Percentiles rank a stretch among this genome's conserved stretches.
These are phyloP conservation scores for Paspalum vaginatum DNA, from an alignment of 176 grass and related monocot species.

Conservation along the genomic window DNA sequence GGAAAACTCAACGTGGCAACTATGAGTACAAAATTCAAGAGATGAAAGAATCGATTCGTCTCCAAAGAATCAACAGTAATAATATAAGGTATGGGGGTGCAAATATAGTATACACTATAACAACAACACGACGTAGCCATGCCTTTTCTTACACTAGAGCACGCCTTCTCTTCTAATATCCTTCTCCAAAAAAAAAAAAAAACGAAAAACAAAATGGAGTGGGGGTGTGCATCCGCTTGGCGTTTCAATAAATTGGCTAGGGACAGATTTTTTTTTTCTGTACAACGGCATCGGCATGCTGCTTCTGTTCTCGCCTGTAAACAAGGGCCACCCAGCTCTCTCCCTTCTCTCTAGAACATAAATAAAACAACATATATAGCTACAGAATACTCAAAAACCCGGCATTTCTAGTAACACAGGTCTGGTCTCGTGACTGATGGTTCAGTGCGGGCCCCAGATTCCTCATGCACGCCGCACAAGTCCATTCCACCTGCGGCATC, in stretches of 20 bases:
- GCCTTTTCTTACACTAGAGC: constrained; percentile 49
- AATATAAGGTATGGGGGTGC: background rate
- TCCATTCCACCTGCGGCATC: background rate
- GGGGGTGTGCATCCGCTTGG: background rate
- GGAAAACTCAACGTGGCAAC: background rate
- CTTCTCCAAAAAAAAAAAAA: constrained; percentile 11
- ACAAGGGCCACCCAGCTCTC: constrained; percentile 32
- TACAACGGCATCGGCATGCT: constrained; percentile 53
- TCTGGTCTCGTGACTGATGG: background rate
- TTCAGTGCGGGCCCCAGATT: background rate
- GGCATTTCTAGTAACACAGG: constrained; percentile 26
- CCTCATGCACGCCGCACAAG: background rate
- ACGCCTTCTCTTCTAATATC: constrained; percentile 36
- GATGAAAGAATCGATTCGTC: constrained; percentile 40
- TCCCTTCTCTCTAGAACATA: constrained; percentile 39
- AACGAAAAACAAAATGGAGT: constrained; percentile 12
- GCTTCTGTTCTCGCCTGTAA: constrained; percentile 42
- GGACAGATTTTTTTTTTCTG: constrained; percentile 50
- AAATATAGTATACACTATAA: constrained; percentile 34
- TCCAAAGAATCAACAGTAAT: constrained; percentile 37
- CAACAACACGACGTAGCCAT: constrained; percentile 9
- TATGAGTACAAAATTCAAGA: background rate
- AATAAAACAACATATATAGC: constrained; percentile 49
- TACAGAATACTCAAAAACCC: constrained; percentile 41
- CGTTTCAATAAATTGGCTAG: constrained; percentile 32